Conservation (phyloP, 129 eudicot genomes). For the Deinandra increscens region DNA sequence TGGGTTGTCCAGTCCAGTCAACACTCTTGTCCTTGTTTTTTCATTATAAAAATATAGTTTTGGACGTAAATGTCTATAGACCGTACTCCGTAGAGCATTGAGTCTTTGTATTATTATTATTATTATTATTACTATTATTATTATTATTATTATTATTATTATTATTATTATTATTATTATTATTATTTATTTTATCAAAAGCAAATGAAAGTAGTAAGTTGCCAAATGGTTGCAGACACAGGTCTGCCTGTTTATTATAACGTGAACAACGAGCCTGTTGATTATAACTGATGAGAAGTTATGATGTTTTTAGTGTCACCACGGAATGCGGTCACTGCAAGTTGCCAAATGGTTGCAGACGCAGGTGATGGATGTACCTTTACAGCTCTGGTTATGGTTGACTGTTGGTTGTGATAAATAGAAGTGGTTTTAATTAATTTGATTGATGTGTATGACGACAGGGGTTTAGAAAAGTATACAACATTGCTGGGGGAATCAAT, state of each 20-base stretch:
- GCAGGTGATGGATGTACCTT: slow-evolving; percentile 48
- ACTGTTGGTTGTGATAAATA: background rate
- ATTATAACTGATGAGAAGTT: slow-evolving; percentile 28
- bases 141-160: too few relatives aligned
- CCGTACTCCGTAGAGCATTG: too few relatives aligned
- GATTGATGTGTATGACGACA: slow-evolving; percentile 29
- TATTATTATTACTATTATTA: too few relatives aligned
- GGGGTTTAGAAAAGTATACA: slow-evolving; percentile 90
- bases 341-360: slow-evolving; percentile 98
- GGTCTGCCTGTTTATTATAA: too few relatives aligned
- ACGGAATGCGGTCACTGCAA: slow-evolving; percentile 90
- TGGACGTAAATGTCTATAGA: background rate
- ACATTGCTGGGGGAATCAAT: slow-evolving; percentile 86
- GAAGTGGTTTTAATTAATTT: background rate
- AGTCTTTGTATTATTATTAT: too few relatives aligned
- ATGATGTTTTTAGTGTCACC: slow-evolving; percentile 71
- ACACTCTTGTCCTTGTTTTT: background rate
- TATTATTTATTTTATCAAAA: background rate
- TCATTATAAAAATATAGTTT: background rate
- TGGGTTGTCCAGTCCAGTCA: background rate
- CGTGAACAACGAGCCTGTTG: too few relatives aligned
- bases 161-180: too few relatives aligned
- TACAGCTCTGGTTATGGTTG: background rate
- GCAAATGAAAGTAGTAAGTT: background rate
- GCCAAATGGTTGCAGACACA: too few relatives aligned